Conservation (phyloP, 306 rosid genomes). For the Betula pendula region DNA sequence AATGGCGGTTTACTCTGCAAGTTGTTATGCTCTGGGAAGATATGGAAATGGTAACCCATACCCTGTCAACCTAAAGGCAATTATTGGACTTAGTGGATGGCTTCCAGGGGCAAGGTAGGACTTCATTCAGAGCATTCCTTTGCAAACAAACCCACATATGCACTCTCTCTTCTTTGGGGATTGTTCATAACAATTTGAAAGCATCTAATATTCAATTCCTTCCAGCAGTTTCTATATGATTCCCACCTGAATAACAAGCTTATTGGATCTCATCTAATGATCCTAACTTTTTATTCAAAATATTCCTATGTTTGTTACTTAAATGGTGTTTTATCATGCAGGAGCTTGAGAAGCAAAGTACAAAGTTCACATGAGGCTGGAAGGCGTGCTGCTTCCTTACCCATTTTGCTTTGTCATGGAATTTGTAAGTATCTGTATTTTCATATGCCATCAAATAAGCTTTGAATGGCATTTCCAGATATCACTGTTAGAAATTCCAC, state of each 20-base stretch:
- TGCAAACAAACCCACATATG: background rate
- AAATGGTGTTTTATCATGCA: conserved; percentile 27
- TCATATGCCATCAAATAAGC: background rate
- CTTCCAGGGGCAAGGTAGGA: conserved; percentile 97
- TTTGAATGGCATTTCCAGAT: too few species aligned
- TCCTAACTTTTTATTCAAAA: background rate
- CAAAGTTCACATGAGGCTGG: conserved; percentile 82
- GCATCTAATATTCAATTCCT: background rate
- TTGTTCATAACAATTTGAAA: background rate
- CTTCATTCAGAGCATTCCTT: conserved; percentile 1
- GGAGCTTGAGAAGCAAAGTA: conserved; percentile 83
- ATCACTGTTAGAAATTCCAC: too few species aligned
- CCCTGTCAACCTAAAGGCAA: conserved; percentile 73
- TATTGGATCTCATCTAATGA: background rate
- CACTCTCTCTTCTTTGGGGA: background rate
- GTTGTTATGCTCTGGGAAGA: conserved; percentile 87
- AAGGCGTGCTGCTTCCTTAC: conserved; percentile 86
- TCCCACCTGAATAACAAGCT: background rate
- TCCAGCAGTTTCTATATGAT: conserved; percentile 9
- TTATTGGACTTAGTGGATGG: conserved; percentile 98
- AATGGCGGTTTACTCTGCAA: conserved; percentile 92
- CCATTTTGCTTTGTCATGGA: conserved; percentile 83
- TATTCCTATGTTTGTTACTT: too few species aligned
- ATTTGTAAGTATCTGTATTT: conserved; percentile 46
- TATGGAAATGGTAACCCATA: conserved; percentile 81